These are phyloP conservation scores for Yarrowia yakushimensis DNA, from an alignment of 805 yeast species.

Conservation along the genomic window DNA sequence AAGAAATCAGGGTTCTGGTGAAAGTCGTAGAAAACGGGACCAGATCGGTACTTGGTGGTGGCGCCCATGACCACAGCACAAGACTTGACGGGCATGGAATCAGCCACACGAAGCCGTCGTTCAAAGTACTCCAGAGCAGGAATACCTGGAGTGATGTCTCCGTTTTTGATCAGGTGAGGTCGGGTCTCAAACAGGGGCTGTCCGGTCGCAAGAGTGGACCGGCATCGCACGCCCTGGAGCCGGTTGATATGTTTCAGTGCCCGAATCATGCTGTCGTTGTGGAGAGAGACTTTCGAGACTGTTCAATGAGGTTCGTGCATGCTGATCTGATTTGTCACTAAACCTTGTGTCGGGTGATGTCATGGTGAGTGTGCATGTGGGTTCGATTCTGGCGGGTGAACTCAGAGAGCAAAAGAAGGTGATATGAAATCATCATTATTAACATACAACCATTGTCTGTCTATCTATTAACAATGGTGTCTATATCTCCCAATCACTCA, in stretches of 20 bases:
- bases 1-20: constrained; percentile 88
- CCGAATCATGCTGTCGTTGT: constrained; percentile 5
- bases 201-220: constrained; percentile 45
- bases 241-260: background rate
- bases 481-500: background rate
- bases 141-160: constrained; percentile 86
- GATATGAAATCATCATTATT: too few relatives aligned
- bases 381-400: background rate
- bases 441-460: too few relatives aligned
- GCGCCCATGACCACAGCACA: constrained; percentile 74
- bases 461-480: too few relatives aligned
- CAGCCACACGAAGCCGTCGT: constrained; percentile 61
- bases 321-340: background rate
- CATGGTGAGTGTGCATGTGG: background rate
- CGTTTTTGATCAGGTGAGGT: constrained; percentile 66
- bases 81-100: constrained; percentile 56
- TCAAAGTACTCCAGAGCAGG: constrained; percentile 75
- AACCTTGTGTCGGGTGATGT: background rate
- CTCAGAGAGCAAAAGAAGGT: background rate
- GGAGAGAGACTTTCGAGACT: background rate
- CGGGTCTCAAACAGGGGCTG: constrained; percentile 87
- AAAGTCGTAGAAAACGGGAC: constrained; percentile 86
- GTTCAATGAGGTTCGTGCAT: background rate
- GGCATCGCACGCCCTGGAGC: background rate
- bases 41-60: constrained; percentile 73